Evolutionary conservation across 345 rosid genomes (phyloP).

Genomic region (Dipteronia sinensis): DNA sequence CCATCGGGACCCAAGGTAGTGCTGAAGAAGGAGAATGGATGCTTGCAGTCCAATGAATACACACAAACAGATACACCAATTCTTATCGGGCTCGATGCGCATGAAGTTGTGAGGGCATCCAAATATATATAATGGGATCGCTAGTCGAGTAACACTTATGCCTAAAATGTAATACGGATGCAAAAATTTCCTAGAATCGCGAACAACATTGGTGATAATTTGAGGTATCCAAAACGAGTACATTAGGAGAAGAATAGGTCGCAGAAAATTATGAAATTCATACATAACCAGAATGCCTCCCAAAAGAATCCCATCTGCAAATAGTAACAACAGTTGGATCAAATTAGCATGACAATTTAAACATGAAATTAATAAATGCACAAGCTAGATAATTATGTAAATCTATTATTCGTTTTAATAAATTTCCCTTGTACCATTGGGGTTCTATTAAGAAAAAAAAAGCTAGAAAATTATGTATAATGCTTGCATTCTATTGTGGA

Average conservation of each 20-base stretch:
- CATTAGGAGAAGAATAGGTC: slow-evolving; percentile 73
- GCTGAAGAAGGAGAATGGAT: slow-evolving; percentile 86
- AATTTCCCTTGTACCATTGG: too few species aligned
- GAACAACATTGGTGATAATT: slow-evolving; percentile 74
- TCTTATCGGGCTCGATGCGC: slow-evolving; percentile 83
- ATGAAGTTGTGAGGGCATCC: slow-evolving; percentile 97
- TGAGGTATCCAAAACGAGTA: slow-evolving; percentile 98
- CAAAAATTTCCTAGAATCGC: slow-evolving; percentile 95
- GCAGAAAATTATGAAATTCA: slow-evolving; percentile 80
- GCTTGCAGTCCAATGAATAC: slow-evolving; percentile 80
- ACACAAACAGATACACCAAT: slow-evolving; percentile 75
- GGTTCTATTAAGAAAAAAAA: too few species aligned
- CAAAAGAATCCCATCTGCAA: slow-evolving; percentile 95
- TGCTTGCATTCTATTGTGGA: too few species aligned
- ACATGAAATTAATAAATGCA: not conserved
- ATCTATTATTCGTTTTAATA: not conserved
- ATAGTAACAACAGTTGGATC: slow-evolving; percentile 17
- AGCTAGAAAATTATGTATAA: too few species aligned
- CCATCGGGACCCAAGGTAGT: slow-evolving; percentile 94
- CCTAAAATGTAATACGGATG: slow-evolving; percentile 94
- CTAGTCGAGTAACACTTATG: slow-evolving; percentile 85
- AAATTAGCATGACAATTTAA: slow-evolving; percentile 3
- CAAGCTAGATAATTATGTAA: not conserved
- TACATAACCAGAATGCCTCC: slow-evolving; percentile 97
- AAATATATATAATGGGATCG: slow-evolving; percentile 78